These are phyloP conservation scores for Myrmaecium sp. DNA, from an alignment of 2,329 filamentous ascomycete species.

Conservation along the genomic window DNA sequence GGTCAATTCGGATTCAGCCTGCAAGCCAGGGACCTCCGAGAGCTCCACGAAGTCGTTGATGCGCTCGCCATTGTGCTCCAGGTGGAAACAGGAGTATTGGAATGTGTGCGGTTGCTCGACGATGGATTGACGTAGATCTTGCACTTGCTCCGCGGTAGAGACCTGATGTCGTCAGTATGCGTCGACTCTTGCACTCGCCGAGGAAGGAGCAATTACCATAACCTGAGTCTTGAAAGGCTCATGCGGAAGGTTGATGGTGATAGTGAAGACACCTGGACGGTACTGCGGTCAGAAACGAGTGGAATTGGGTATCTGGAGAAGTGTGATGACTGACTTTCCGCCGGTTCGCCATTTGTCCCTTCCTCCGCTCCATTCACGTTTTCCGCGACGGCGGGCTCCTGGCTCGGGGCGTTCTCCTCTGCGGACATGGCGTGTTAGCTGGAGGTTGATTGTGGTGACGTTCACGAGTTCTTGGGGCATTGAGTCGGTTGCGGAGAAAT, in stretches of 20 bases:
- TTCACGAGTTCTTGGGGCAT: no score
- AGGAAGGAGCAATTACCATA: conserved; percentile 40
- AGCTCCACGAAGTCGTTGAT: conserved; percentile 94
- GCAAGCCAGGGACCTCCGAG: conserved; percentile 70
- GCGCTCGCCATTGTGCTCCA: conserved; percentile 73
- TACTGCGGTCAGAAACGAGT: no score
- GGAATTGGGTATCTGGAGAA: no score
- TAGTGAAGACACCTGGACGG: conserved; percentile 46
- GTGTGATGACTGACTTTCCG: no score
- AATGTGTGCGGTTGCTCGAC: conserved; percentile 86
- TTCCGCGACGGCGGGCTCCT: conserved; percentile 11
- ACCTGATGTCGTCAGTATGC: conserved; percentile 38
- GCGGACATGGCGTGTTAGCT: no score
- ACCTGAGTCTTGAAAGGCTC: conserved; percentile 65
- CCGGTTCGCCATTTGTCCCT: conserved; percentile 11
- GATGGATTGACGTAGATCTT: conserved; percentile 91
- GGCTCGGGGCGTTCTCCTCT: conserved; percentile 12
- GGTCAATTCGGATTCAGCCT: conserved; percentile 57
- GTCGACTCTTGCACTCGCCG: conserved; percentile 8
- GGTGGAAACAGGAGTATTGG: conserved; percentile 97
- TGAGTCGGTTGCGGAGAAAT: no score
- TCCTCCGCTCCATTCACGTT: conserved; percentile 10
- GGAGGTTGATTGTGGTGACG: no score
- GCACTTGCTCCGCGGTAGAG: conserved; percentile 84
- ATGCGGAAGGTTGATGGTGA: conserved; percentile 71